These are phyloP conservation scores for Sphaerosporella brunnea DNA, from an alignment of 495 filamentous ascomycete genomes.

Conservation along the genomic window DNA sequence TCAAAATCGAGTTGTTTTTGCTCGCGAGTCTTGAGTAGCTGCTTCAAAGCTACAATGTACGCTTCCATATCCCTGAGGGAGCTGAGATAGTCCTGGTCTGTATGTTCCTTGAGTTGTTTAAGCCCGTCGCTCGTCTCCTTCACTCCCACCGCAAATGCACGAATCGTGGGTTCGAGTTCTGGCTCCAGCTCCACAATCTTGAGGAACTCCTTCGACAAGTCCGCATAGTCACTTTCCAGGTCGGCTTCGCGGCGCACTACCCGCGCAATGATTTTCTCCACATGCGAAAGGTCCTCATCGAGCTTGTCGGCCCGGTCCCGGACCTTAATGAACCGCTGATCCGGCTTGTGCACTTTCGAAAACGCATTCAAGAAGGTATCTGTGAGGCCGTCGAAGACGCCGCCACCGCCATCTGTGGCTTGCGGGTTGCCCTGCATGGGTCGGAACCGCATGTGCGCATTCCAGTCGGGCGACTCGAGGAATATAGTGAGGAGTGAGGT, in stretches of 20 bases:
- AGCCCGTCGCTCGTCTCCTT: constrained; percentile 64
- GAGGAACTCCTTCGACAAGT: constrained; percentile 83
- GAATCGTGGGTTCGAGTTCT: constrained; percentile 60
- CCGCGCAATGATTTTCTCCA: constrained; percentile 81
- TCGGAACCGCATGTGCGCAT: constrained; percentile 73
- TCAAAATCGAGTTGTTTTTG: constrained; percentile 98
- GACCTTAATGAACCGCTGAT: constrained; percentile 86
- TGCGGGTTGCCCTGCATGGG: constrained; percentile 37
- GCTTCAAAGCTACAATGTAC: constrained; percentile 67
- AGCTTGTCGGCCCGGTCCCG: constrained; percentile 85
- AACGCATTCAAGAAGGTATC: constrained; percentile 98
- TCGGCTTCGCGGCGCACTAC: constrained; percentile 78
- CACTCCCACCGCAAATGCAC: constrained; percentile 68
- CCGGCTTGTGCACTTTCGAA: constrained; percentile 85
- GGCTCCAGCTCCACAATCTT: constrained; percentile 81
- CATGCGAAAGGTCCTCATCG: constrained; percentile 79
- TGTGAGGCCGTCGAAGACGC: constrained; percentile 82
- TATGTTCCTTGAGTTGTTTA: constrained; percentile 65
- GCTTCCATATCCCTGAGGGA: constrained; percentile 83
- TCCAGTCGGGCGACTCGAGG: constrained; percentile 87
- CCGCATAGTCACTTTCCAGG: constrained; percentile 71
- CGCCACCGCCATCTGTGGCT: constrained; percentile 29
- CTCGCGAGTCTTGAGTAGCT: constrained; percentile 79
- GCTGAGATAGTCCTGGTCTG: constrained; percentile 87
- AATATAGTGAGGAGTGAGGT: constrained; percentile 66